phyloP scores from a whole-genome alignment of 2,329 filamentous ascomycete species.

The Claviceps paspali region DNA sequence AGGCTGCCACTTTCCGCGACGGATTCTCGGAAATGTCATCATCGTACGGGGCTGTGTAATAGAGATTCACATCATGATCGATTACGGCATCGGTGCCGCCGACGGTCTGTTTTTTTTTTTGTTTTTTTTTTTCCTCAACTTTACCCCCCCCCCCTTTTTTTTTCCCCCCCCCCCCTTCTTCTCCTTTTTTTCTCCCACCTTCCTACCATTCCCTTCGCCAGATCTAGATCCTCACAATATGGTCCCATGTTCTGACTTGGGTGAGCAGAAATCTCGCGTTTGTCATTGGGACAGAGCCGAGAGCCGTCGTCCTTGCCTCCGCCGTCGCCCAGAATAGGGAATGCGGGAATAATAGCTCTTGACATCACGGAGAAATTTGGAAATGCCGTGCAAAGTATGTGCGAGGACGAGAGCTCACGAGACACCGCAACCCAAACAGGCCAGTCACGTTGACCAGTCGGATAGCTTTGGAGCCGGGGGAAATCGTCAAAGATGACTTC shows the following conservation, averaged over 20 bases:
- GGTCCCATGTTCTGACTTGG: constrained; percentile 12
- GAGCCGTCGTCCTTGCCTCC: constrained; percentile 17
- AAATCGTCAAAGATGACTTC: constrained; percentile 82
- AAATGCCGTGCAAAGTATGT: constrained; percentile 36
- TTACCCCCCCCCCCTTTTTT: no score
- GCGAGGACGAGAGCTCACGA: not conserved
- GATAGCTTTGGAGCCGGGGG: constrained; percentile 58
- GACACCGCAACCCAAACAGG: no score
- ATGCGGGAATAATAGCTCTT: constrained; percentile 35
- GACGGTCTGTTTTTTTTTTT: constrained; percentile 23
- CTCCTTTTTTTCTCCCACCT: not conserved
- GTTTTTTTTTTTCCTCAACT: no score
- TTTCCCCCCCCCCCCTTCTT: no score
- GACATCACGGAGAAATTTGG: constrained; percentile 45
- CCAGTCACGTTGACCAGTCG: constrained; percentile 12
- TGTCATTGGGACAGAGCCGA: constrained; percentile 22
- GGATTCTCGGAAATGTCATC: constrained; percentile 4
- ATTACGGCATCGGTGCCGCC: constrained; percentile 19
- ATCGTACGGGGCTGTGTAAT: not conserved
- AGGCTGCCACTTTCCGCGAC: not conserved
- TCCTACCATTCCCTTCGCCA: not conserved
- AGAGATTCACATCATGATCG: constrained; percentile 16
- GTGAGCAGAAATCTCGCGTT: constrained; percentile 23
- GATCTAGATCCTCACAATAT: not conserved
- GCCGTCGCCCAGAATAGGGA: constrained; percentile 24